phyloP scores from a whole-genome alignment of 78 protist species.

The Anaeramoeba flamelloides region DNA sequence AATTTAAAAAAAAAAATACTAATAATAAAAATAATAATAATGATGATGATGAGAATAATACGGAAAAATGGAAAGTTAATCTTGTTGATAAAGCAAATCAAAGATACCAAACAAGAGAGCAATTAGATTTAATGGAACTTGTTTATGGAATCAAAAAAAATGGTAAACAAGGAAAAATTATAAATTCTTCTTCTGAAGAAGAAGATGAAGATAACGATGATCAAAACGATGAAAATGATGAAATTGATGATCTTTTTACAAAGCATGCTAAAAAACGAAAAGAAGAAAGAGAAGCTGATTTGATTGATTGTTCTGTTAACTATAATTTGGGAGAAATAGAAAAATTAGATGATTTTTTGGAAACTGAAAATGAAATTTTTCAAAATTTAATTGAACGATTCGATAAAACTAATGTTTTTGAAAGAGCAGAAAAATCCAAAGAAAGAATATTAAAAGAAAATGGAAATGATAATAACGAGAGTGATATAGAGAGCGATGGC shows the following conservation, averaged over 20 bases:
- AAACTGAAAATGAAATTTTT: too few species aligned
- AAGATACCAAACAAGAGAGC: background rate
- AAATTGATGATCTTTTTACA: too few species aligned
- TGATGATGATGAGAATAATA: background rate
- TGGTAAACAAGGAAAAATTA: background rate
- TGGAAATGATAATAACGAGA: background rate
- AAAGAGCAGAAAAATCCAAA: too few species aligned
- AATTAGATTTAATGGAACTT: background rate
- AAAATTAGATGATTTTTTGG: too few species aligned
- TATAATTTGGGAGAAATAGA: too few species aligned
- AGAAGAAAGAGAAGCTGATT: too few species aligned
- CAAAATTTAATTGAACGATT: too few species aligned
- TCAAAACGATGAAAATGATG: background rate
- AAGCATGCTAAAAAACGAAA: too few species aligned
- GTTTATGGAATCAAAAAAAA: background rate
- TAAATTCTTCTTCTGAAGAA: background rate
- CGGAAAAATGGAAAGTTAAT: background rate
- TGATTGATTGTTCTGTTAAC: too few species aligned
- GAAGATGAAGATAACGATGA: background rate
- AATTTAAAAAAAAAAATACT: background rate
- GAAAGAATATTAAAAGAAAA: background rate
- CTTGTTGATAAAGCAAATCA: background rate
- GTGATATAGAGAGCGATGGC: slow-evolving; percentile 3
- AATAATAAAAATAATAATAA: background rate
- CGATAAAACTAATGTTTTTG: too few species aligned